Evolutionary conservation across 2,329 filamentous ascomycete species (phyloP).

Genomic region (Pochonia chlamydosporia): DNA sequence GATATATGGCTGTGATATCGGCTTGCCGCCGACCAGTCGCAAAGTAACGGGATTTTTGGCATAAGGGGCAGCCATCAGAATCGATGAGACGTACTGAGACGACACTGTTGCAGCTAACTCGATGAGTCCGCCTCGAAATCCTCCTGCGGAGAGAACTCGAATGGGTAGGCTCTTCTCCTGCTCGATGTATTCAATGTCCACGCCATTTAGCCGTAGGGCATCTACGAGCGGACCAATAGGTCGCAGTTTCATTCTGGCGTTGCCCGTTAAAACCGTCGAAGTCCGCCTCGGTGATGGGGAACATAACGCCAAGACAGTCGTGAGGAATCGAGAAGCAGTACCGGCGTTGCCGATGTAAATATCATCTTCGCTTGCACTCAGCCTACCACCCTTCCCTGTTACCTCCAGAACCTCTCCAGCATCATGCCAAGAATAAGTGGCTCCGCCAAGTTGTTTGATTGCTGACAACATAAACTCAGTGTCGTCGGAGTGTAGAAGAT

Average conservation of each 20-base stretch:
- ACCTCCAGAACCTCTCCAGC: constrained; percentile 88
- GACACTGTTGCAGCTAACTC: constrained; percentile 92
- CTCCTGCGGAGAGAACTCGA: constrained; percentile 73
- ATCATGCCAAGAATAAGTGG: constrained; percentile 89
- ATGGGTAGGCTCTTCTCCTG: constrained; percentile 79
- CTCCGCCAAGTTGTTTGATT: constrained; percentile 77
- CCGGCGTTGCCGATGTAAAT: constrained; percentile 95
- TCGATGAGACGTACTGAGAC: constrained; percentile 97
- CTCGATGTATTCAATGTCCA: constrained; percentile 81
- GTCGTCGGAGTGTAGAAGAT: constrained; percentile 92
- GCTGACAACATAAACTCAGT: constrained; percentile 96
- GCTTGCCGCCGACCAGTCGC: constrained; percentile 88
- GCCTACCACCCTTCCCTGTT: constrained; percentile 79
- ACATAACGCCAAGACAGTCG: constrained; percentile 83
- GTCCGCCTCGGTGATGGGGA: constrained; percentile 51
- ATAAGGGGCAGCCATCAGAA: constrained; percentile 95
- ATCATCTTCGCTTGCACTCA: constrained; percentile 68
- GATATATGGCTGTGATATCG: constrained; percentile 94
- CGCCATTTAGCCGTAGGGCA: constrained; percentile 79
- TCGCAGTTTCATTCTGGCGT: constrained; percentile 91
- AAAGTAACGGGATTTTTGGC: constrained; percentile 91
- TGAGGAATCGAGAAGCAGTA: constrained; percentile 91
- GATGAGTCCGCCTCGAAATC: constrained; percentile 80
- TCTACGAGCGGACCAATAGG: constrained; percentile 93
- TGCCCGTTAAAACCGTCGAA: constrained; percentile 82